phyloP scores from a whole-genome alignment of 2,329 filamentous ascomycete genomes.

The Lasiodiplodia sp. region DNA sequence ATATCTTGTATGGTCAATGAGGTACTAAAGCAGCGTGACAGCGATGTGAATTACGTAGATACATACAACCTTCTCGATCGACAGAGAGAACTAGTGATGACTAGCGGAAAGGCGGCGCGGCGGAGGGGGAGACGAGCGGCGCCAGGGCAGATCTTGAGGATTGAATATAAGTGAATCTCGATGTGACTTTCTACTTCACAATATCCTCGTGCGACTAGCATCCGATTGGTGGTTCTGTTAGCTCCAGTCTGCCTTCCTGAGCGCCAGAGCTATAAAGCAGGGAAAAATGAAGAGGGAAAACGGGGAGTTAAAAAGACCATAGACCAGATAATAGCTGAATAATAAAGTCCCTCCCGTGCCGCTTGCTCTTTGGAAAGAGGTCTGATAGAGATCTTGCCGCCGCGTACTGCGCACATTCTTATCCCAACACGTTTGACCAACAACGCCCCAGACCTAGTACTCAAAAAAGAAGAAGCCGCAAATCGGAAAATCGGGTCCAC shows the following conservation, averaged over 20 bases:
- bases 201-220: neutral
- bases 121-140: neutral
- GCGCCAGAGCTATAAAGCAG: conserved; percentile 1
- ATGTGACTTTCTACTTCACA: neutral
- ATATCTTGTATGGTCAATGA: neutral
- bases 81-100: neutral
- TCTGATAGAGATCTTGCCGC: neutral
- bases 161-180: neutral
- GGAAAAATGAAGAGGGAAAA: neutral
- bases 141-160: neutral
- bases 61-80: neutral
- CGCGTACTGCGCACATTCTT: neutral
- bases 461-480: neutral
- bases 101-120: neutral
- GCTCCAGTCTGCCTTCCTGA: conserved; percentile 7
- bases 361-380: neutral
- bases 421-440: conserved; percentile 16
- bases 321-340: conserved; percentile 11
- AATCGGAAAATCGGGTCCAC: neutral
- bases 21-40: neutral
- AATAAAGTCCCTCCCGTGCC: neutral
- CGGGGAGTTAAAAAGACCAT: neutral
- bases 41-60: neutral
- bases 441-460: conserved; percentile 17
- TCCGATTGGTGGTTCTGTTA: neutral